phyloP scores from a whole-genome alignment of 306 rosid genomes.

The Betula pendula region DNA sequence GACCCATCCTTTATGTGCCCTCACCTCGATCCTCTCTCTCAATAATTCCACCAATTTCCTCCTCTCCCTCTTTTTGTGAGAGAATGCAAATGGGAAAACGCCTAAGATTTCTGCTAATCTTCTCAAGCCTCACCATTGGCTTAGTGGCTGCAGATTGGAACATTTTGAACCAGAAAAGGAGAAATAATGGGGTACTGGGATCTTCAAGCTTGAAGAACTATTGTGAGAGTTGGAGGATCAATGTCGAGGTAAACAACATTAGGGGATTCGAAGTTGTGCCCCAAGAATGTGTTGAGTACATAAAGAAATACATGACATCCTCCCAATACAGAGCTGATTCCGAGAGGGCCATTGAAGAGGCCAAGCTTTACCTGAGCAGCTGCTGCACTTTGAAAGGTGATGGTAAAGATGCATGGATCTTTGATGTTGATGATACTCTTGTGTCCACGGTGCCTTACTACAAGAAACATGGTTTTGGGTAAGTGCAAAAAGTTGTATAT shows the following conservation, averaged over 20 bases:
- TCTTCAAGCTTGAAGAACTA: conserved; percentile 48
- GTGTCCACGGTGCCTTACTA: conserved; percentile 71
- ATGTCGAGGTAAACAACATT: conserved; percentile 56
- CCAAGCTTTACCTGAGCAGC: conserved; percentile 31
- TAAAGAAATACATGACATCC: conserved; percentile 56
- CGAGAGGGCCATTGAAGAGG: conserved; percentile 47
- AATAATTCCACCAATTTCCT: conserved; percentile 10
- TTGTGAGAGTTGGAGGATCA: conserved; percentile 80
- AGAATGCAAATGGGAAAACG: conserved; percentile 40
- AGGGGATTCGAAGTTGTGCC: conserved; percentile 56
- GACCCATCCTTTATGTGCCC: conserved; percentile 22
- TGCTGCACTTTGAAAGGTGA: conserved; percentile 55
- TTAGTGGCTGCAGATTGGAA: conserved; percentile 50
- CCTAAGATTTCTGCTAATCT: conserved; percentile 29
- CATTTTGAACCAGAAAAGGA: conserved; percentile 39
- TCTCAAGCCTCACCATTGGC: conserved; percentile 33
- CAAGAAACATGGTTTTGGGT: conserved; percentile 53
- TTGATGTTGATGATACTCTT: conserved; percentile 71
- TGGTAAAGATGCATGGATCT: conserved; percentile 71
- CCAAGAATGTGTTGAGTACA: conserved; percentile 55
- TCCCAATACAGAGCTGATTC: conserved; percentile 52
- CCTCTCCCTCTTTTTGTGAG: background rate
- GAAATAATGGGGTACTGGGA: conserved; percentile 24
- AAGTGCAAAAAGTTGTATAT: conserved; percentile 10
- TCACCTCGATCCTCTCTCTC: background rate